Percentiles rank a stretch among this genome's conserved stretches.
Conservation (phyloP, 75 land plant species). For the Selaginella moellendorffii region DNA sequence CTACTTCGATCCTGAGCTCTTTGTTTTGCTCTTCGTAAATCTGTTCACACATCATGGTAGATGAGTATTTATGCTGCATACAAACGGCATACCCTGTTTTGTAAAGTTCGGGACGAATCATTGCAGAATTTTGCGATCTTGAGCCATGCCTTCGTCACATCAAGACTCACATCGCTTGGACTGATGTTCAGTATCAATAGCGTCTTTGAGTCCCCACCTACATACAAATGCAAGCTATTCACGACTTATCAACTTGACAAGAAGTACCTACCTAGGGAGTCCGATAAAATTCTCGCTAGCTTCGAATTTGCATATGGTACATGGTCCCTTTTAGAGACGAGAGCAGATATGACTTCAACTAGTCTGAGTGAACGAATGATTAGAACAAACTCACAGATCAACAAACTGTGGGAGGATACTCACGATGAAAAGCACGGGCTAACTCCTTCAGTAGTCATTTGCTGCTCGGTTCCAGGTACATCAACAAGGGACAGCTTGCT, state of each 20-base stretch:
- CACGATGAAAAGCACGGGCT: not conserved
- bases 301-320: not conserved
- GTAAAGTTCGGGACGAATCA: not conserved
- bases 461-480: not conserved
- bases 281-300: not conserved
- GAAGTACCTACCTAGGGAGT: not conserved
- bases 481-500: conserved; percentile 3
- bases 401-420: not conserved
- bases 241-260: too few relatives aligned
- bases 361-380: not conserved
- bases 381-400: not conserved
- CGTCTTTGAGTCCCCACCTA: conserved; percentile 3
- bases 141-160: not conserved
- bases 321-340: not conserved
- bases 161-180: not conserved
- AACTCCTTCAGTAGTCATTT: not conserved
- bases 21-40: not conserved
- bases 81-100: not conserved
- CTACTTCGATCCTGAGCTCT: conserved; percentile 1
- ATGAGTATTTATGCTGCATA: not conserved
- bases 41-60: not conserved
- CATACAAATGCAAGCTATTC: too few relatives aligned
- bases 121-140: not conserved
- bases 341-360: not conserved
- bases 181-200: not conserved